Evolutionary conservation across 257 asterid species (phyloP).

Genomic region (Solanum microdontum): DNA sequence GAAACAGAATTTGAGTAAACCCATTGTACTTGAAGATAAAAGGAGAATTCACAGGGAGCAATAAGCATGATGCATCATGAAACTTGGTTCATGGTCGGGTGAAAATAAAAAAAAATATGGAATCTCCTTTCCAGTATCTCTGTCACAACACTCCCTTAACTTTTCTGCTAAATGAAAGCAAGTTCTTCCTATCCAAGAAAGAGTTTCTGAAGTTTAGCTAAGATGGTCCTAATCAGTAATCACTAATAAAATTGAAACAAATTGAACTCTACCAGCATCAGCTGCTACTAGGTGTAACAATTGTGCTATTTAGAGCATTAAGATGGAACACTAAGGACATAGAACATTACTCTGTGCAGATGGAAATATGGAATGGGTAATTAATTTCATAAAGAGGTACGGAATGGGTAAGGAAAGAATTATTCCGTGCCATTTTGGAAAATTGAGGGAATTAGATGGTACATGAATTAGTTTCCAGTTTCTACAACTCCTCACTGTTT

Average conservation of each 20-base stretch:
- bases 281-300: neutral
- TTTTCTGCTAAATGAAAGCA: neutral
- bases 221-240: neutral
- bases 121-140: neutral
- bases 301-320: neutral
- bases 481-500: neutral
- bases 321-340: neutral
- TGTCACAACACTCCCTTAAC: neutral
- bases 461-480: neutral
- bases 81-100: neutral
- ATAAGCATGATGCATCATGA: neutral
- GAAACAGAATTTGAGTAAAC: neutral
- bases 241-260: neutral
- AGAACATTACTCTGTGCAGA: constrained; percentile 1
- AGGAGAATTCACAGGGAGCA: neutral
- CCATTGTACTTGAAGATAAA: neutral
- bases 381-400: neutral
- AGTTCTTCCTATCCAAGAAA: neutral
- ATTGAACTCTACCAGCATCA: neutral
- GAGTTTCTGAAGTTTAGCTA: neutral
- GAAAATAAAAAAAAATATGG: neutral
- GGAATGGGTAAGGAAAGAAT: neutral
- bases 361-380: neutral
- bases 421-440: neutral
- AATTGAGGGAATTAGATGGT: neutral